phyloP scores from a whole-genome alignment of 345 rosid species.

The Salix dunnii region DNA sequence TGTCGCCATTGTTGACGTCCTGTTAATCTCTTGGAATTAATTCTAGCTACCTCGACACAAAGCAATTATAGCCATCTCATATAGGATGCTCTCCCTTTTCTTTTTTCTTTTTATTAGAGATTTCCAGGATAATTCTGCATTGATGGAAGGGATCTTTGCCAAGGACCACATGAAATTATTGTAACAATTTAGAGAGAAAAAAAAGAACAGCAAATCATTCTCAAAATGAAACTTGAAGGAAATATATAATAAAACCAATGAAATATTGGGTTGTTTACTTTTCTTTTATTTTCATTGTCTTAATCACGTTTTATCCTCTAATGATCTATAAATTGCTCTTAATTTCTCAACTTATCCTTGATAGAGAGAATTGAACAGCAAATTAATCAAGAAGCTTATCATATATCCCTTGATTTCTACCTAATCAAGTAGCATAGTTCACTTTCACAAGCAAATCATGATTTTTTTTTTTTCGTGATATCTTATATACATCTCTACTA shows the following conservation, averaged over 20 bases:
- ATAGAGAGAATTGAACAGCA: background rate
- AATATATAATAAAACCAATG: too few species aligned
- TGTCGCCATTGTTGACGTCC: slow-evolving; percentile 39
- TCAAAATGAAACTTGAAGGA: background rate
- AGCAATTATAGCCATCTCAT: too few species aligned
- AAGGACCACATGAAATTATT: background rate
- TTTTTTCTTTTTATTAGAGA: too few species aligned
- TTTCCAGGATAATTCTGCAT: background rate
- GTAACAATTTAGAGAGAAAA: too few species aligned
- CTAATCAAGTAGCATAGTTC: slow-evolving; percentile 8
- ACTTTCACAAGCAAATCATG: background rate
- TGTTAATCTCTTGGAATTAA: background rate
- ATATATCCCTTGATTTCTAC: slow-evolving; percentile 6
- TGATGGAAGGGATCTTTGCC: background rate
- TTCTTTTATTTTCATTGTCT: too few species aligned
- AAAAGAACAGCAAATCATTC: too few species aligned
- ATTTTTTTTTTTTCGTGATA: too few species aligned
- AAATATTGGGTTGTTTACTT: too few species aligned
- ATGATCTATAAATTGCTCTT: background rate
- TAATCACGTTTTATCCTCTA: background rate
- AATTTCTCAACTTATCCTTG: background rate
- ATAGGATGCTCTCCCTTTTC: too few species aligned
- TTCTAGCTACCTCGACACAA: too few species aligned
- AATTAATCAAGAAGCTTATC: background rate
- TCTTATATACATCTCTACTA: accelerated